Conservation (phyloP, 2,329 filamentous ascomycete species). For the Penicillium capsulatum region DNA sequence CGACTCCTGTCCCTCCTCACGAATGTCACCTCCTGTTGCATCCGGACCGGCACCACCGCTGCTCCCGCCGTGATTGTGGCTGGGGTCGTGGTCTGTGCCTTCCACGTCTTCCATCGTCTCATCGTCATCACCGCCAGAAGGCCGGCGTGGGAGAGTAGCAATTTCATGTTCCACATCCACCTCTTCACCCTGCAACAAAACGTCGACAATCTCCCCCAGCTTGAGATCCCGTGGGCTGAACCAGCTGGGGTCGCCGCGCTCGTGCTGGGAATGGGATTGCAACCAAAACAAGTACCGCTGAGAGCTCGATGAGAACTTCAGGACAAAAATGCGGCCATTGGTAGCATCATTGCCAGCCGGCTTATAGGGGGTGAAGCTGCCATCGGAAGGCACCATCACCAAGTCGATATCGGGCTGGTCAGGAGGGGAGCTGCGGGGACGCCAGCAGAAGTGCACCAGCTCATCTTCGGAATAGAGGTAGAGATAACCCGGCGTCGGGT, state of each 20-base stretch:
- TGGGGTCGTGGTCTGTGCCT: conserved; percentile 55
- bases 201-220: conserved; percentile 82
- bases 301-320: conserved; percentile 91
- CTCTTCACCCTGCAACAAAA: conserved; percentile 81
- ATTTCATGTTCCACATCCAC: conserved; percentile 74
- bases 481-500: conserved; percentile 73
- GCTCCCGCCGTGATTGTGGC: conserved; percentile 56
- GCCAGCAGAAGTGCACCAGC: conserved; percentile 96
- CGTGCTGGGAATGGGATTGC: conserved; percentile 79
- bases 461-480: conserved; percentile 95
- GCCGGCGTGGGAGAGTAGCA: conserved; percentile 54
- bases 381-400: conserved; percentile 88
- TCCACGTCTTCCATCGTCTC: conserved; percentile 78
- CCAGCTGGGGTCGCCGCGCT: conserved; percentile 66
- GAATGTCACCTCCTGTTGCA: conserved; percentile 85
- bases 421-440: conserved; percentile 66
- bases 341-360: conserved; percentile 60
- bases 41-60: conserved; percentile 78
- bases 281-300: conserved; percentile 94
- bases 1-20: conserved; percentile 81
- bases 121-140: conserved; percentile 57
- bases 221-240: conserved; percentile 82
- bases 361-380: conserved; percentile 79
- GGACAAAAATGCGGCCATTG: conserved; percentile 84
- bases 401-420: conserved; percentile 79